Evolutionary conservation across 1,139 yeast species (phyloP), one percentile per base, ranked within the genome.

Genomic region (Pichia sp.): DNA sequence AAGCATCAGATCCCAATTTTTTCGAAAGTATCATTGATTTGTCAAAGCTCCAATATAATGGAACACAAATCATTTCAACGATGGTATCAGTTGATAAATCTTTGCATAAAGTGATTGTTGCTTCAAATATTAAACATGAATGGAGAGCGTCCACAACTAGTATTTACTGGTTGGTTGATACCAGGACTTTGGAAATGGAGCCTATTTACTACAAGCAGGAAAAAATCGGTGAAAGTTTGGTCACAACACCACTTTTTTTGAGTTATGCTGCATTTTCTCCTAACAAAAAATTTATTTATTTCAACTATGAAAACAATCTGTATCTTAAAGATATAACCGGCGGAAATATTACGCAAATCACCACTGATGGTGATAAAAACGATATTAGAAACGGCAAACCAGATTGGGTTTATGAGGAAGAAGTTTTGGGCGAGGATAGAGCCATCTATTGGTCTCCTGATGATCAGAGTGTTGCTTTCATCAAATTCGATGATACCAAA

Each of bases 381-480:
- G 65, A 73, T 39, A 68, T 86, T n/a, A 77, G 80, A 55, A 87
- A 92, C 58, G 99, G 95, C 0, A 82, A 79, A 50, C 84, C 97
- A 0, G 98, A 92, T 57, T 92, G 98, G 98, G 86, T 92, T 0
- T 92, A 92, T 59, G 98, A 92, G 61, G 98, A 94, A 57, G 98
- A 94, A 57, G 88, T 92, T 1, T 62, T 82, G 4, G 71, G 75
- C 0, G 67, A 71, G 5, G 86, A 83, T 52, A 67, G 67, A 38
- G 78, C 94, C 3, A 62, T 87, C 27, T 92, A 96, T 95, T 92
- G 97, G 96, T 73, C 92, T 11, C 83, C 85, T 0, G 78, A 82
- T 54, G 88, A 85, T 50, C 62, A 75, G 5, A 67, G 71, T 49
- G 58, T 92, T 42, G 75, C 88, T 0, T 92, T 70, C 58, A 71